Base-by-base conservation (phyloP, 768 basidiomycete genomes). In the Lactarius pseudohatsudake region DNA sequence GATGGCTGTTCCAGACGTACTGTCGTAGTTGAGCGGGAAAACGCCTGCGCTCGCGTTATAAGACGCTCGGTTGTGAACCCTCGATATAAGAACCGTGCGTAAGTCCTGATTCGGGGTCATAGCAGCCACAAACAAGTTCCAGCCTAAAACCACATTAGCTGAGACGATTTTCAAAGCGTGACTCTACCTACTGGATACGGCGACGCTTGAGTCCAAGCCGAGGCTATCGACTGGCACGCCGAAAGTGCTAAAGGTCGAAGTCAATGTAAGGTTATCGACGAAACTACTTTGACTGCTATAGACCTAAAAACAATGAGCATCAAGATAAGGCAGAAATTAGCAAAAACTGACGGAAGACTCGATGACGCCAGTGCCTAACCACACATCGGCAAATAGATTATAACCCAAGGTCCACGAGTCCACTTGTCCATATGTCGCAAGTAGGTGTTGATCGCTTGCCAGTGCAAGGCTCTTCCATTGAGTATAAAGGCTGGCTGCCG, bases 351-450 rank as follows among this genome's bases (percentile, higher is more conserved):
- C 67, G 32, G 64, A 47, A 59, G 57, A 55, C 4, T 66, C 70
- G 75, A 89, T 84, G 16, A 89, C 73, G 57, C 82, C 79, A 22
- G 84, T 79, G 40, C 80, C 80, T 57, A 89, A 74, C 47, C 89
- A 76, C 72, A 80, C 83, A 72, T 88, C 87, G 11, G 81, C 84
- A 64, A 80, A 87, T 56, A 90, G 71, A 76, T 89, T 88, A 75
- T 90, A 89, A 10, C 83, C 76, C 26, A 87, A 71, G 2, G 84
- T 84, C 86, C 86, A 87, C 66, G 82, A 84, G 57, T 13, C 57
- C 20, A 41, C 2, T 40, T 57, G 30, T 16, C 67, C 26, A 58
- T 64, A 43, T 56, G 63, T 57, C 32, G 15, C 32, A 43, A 62
- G 50, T 47, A 47, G 20, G 30, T 53, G 10, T 61, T 64, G 50